Conservation (phyloP, 305 asterid genomes). For the Fraxinus xanthoxyloides region DNA sequence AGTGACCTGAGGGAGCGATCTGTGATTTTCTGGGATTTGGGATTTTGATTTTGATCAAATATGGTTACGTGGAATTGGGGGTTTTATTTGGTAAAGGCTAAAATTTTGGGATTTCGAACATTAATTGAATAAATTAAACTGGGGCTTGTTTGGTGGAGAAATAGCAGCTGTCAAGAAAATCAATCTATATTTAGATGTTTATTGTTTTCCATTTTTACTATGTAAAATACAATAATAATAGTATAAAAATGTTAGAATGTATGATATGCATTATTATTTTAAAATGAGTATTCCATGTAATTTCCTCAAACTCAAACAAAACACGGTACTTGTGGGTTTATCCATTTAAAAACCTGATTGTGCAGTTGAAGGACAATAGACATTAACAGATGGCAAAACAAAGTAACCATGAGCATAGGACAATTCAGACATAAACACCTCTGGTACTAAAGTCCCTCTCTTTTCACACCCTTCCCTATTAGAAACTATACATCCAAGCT, state of each 20-base stretch:
- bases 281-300: not conserved
- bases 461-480: conserved; percentile 5
- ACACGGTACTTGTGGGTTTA: not conserved
- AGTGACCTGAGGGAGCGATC: not conserved
- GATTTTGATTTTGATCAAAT: no score
- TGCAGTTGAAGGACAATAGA: not conserved
- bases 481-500: conserved; percentile 29
- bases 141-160: not conserved
- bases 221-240: not conserved
- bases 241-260: not conserved
- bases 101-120: not conserved
- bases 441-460: not conserved
- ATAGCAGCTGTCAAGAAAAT: not conserved
- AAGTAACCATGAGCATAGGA: not conserved
- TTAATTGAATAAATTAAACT: no score
- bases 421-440: not conserved
- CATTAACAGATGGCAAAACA: not conserved
- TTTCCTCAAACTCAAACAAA: not conserved
- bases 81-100: not conserved
- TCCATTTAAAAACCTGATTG: not conserved
- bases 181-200: not conserved
- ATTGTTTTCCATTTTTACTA: not conserved
- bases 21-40: no score
- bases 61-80: no score
- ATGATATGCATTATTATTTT: no score